A percentile compares a stretch with the other conserved stretches of the same genome.
Conservation (phyloP, 1,284 basidiomycete species). For the Leucoagaricus sp. region DNA sequence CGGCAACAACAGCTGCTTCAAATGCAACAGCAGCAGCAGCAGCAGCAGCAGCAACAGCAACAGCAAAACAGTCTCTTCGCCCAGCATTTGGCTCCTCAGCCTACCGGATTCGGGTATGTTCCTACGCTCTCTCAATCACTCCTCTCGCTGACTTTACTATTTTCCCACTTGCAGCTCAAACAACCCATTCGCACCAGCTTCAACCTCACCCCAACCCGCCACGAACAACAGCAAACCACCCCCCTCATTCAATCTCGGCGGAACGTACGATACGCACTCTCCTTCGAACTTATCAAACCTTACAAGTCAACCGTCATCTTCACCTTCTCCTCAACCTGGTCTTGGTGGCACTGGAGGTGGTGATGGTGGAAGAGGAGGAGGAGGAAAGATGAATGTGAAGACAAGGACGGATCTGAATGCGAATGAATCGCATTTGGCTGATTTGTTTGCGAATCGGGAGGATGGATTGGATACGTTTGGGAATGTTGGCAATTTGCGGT, state of each 20-base stretch:
- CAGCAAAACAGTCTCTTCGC: constrained; percentile 53
- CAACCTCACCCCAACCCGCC: constrained; percentile 38
- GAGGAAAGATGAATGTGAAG: constrained; percentile 43
- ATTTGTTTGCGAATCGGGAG: constrained; percentile 81
- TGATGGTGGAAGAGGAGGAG: not conserved
- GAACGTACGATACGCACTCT: constrained; percentile 56
- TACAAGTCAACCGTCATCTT: constrained; percentile 25
- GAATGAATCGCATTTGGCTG: constrained; percentile 78
- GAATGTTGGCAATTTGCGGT: constrained; percentile 80
- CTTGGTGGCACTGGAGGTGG: constrained; percentile 18
- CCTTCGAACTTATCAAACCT: constrained; percentile 38
- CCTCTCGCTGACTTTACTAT: not conserved
- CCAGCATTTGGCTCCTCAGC: constrained; percentile 56
- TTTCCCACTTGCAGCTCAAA: constrained; percentile 65
- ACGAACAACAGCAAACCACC: constrained; percentile 37
- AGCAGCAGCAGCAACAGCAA: constrained; percentile 57
- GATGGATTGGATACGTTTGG: constrained; percentile 95
- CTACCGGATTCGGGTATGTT: constrained; percentile 71
- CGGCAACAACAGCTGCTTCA: constrained; percentile 67
- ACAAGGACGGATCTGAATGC: constrained; percentile 50
- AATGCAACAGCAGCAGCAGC: constrained; percentile 56
- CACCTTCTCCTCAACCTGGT: constrained; percentile 25
- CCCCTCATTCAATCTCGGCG: constrained; percentile 61
- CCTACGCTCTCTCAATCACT: not conserved
- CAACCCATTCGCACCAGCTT: constrained; percentile 84